These are phyloP conservation scores for Acacia pycnantha DNA, from an alignment of 331 rosid species.

Conservation along the genomic window DNA sequence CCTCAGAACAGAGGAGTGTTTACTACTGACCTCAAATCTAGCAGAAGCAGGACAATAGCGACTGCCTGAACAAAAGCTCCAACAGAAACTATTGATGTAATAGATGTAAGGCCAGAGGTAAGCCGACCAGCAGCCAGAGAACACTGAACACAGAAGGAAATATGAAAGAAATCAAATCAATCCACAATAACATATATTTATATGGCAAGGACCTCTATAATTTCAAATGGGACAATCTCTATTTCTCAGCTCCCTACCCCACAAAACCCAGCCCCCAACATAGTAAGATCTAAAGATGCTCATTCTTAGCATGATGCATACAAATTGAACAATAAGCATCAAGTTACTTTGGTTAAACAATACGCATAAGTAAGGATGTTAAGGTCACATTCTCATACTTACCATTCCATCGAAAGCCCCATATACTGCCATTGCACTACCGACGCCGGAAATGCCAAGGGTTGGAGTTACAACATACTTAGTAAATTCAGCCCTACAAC, in stretches of 20 bases:
- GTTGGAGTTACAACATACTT: conserved; percentile 70
- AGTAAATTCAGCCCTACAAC: conserved; percentile 82
- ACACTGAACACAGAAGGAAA: conserved; percentile 51
- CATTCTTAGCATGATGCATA: background rate
- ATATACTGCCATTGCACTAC: conserved; percentile 85
- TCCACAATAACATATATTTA: background rate
- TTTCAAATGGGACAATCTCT: background rate
- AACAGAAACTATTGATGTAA: conserved; percentile 65
- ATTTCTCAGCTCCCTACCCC: background rate
- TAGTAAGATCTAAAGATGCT: conserved; percentile 16
- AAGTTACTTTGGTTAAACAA: background rate
- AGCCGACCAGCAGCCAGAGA: conserved; percentile 89
- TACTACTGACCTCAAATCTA: conserved; percentile 55
- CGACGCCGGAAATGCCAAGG: conserved; percentile 88
- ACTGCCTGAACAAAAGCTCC: conserved; percentile 71
- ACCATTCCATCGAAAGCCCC: conserved; percentile 94
- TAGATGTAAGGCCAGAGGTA: conserved; percentile 86
- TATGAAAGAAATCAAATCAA: conserved; percentile 6
- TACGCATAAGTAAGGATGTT: conserved; percentile 4
- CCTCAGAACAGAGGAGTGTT: background rate
- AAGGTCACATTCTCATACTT: conserved; percentile 43
- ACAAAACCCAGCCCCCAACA: background rate
- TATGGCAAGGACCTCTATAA: background rate
- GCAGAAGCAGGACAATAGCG: conserved; percentile 62
- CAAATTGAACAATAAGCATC: conserved; percentile 1